Percentiles rank a stretch among this genome's conserved stretches.
phyloP scores from a whole-genome alignment of 192 early-diverging fungal species.

The Linnemannia zychae region DNA sequence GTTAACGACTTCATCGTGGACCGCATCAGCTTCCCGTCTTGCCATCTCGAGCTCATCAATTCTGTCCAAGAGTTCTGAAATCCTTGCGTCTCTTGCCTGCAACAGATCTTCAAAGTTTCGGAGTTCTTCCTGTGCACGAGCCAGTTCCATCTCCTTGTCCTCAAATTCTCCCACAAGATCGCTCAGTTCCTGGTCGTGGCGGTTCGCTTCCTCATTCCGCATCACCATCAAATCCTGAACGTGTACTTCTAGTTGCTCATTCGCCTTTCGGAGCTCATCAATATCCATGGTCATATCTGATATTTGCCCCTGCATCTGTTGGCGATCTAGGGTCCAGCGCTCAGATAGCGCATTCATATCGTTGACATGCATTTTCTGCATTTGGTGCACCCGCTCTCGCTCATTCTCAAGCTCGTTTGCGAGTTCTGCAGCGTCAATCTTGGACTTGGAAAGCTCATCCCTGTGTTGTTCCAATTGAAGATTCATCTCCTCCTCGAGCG shows the following conservation, averaged over 20 bases:
- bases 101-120: slow-evolving; percentile 7
- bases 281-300: slow-evolving; percentile 16
- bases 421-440: slow-evolving; percentile 36
- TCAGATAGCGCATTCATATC: slow-evolving; percentile 49
- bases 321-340: slow-evolving; percentile 39
- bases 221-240: slow-evolving; percentile 32
- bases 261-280: slow-evolving; percentile 31
- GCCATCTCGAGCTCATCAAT: slow-evolving; percentile 23
- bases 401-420: slow-evolving; percentile 29
- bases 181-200: slow-evolving; percentile 51
- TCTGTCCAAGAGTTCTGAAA: slow-evolving; percentile 33
- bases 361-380: slow-evolving; percentile 37
- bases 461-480: slow-evolving; percentile 37
- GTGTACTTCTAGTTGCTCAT: slow-evolving; percentile 35
- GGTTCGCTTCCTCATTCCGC: slow-evolving; percentile 31
- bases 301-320: slow-evolving; percentile 26
- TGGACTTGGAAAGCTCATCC: slow-evolving; percentile 41
- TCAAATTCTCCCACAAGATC: slow-evolving; percentile 58
- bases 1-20: slow-evolving; percentile 53
- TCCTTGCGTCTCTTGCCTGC: slow-evolving; percentile 25
- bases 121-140: slow-evolving; percentile 43
- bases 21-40: slow-evolving; percentile 22
- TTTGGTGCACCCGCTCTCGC: slow-evolving; percentile 27
- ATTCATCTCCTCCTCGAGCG: slow-evolving; percentile 28
- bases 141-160: slow-evolving; percentile 59